Evolutionary conservation across 352 stramenopile genomes (phyloP).

Genomic region (Aphanomyces euteiches): DNA sequence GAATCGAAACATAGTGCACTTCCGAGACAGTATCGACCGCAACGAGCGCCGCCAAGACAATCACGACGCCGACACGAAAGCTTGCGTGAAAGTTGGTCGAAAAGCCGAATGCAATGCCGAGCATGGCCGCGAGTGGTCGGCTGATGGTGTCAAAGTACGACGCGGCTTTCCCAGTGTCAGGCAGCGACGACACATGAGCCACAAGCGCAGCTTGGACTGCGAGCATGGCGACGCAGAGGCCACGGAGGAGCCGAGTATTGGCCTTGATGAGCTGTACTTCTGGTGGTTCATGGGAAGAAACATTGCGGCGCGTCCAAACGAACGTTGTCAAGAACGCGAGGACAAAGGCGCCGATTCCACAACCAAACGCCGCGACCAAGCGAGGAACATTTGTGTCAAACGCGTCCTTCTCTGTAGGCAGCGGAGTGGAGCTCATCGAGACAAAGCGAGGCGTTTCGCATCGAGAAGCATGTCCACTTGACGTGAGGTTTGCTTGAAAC

Average conservation of each 20-base stretch:
- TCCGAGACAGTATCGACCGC: conserved; percentile 23
- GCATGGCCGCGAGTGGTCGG: conserved; percentile 7
- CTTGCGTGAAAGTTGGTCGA: conserved; percentile 24
- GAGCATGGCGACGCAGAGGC: conserved; percentile 10
- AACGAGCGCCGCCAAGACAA: conserved; percentile 1
- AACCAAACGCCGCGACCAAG: background rate
- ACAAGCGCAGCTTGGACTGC: conserved; percentile 1
- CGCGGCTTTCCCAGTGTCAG: background rate
- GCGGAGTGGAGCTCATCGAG: background rate
- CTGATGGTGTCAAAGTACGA: conserved; percentile 16
- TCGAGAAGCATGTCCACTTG: no score
- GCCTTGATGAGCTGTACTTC: conserved; percentile 22
- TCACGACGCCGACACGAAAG: conserved; percentile 7
- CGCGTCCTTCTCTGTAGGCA: background rate
- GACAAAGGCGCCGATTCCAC: conserved; percentile 10
- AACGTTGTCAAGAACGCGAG: background rate
- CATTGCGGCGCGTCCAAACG: conserved; percentile 4
- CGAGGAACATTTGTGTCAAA: conserved; percentile 13
- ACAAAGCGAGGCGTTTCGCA: no score
- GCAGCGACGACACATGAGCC: conserved; percentile 19
- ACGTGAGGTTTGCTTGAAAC: background rate
- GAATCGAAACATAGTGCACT: conserved; percentile 26
- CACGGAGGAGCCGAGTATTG: conserved; percentile 19
- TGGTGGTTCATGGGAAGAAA: conserved; percentile 11
- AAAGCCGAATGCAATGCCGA: conserved; percentile 23